Percentiles rank a stretch among this genome's conserved stretches.
Evolutionary conservation across 768 basidiomycete species (phyloP).

Genomic region (Mycena filopes): DNA sequence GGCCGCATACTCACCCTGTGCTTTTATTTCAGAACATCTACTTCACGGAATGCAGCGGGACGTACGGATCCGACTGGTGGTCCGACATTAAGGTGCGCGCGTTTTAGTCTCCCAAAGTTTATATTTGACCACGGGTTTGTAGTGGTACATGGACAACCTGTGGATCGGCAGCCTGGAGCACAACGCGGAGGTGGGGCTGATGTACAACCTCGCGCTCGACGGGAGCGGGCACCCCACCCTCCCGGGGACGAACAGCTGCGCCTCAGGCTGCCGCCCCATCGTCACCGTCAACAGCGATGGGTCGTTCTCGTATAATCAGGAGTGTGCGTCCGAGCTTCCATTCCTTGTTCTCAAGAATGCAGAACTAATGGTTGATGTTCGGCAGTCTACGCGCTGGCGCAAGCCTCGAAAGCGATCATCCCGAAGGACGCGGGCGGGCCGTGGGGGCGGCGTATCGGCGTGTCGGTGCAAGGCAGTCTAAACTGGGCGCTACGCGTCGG

Average conservation of each 20-base stretch:
- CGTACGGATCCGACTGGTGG: slow-evolving; percentile 51
- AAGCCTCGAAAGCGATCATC: slow-evolving; percentile 79
- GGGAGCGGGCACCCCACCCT: slow-evolving; percentile 71
- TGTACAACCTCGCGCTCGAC: slow-evolving; percentile 83
- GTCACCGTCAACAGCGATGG: slow-evolving; percentile 75
- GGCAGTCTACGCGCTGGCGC: slow-evolving; percentile 72
- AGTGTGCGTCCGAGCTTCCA: slow-evolving; percentile 47
- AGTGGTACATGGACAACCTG: slow-evolving; percentile 77
- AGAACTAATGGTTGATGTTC: background rate
- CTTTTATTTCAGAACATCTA: slow-evolving; percentile 18
- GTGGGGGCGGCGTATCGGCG: slow-evolving; percentile 76
- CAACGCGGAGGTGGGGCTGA: slow-evolving; percentile 71
- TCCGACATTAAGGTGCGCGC: slow-evolving; percentile 77
- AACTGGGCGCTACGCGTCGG: slow-evolving; percentile 69
- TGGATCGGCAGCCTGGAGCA: slow-evolving; percentile 71
- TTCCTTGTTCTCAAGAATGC: background rate
- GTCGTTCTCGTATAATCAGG: slow-evolving; percentile 74
- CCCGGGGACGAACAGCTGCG: slow-evolving; percentile 73
- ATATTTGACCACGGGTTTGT: too few species aligned
- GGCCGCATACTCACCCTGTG: slow-evolving; percentile 24
- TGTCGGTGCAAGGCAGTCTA: slow-evolving; percentile 65
- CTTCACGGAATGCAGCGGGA: slow-evolving; percentile 26
- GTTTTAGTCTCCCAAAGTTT: too few species aligned
- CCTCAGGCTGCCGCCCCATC: slow-evolving; percentile 79
- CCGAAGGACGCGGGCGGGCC: slow-evolving; percentile 77